Evolutionary conservation across 441 rosid species (phyloP), one percentile per base, ranked within the genome.

Genomic region (Adansonia grandidieri): DNA sequence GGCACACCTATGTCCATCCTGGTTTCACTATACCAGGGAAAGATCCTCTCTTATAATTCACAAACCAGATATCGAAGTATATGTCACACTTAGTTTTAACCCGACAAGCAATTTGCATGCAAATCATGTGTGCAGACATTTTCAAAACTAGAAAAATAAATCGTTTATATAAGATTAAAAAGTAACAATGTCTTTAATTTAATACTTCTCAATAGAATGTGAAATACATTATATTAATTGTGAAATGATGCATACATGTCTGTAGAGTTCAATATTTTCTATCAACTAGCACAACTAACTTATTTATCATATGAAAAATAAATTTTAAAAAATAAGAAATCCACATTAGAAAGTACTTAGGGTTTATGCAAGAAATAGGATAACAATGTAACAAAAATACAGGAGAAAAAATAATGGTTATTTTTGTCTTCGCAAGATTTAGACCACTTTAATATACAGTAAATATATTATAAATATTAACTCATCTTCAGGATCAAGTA

Each of bases 401-500:
- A 15, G 20, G 20, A 32, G 1, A 63, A 63, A 63, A 63, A 63
- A 44, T 1, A 63, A 10, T 2, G 13, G n/a, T 45, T 45, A 17
- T 67, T 44, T 19, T 14, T 44, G 53, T 67, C 28, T 13, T 67
- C 54, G 42, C 32, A 67, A 67, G 54, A 67, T 67, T 67, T 44
- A 67, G 19, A 22, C 19, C 56, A 68, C 72, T 19, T 47, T 47
- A 20, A 68, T 68, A 6, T 24, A 2, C 7, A 24, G 57, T 13
- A 69, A 13, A 17, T 15, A 22, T 24, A 66, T 66, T 24, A 69
- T 48, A 69, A 14, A 69, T 70, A 48, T 70, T 24, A 24, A 13
- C 22, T 50, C 15, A 50, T 42, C 58, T 48, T 50, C 5, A 42
- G 58, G 73, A 70, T 44, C 73, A 50, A 69, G 73, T 58, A 62